Conservation (phyloP, 1,284 basidiomycete genomes). For the Takashimella koratensis region DNA sequence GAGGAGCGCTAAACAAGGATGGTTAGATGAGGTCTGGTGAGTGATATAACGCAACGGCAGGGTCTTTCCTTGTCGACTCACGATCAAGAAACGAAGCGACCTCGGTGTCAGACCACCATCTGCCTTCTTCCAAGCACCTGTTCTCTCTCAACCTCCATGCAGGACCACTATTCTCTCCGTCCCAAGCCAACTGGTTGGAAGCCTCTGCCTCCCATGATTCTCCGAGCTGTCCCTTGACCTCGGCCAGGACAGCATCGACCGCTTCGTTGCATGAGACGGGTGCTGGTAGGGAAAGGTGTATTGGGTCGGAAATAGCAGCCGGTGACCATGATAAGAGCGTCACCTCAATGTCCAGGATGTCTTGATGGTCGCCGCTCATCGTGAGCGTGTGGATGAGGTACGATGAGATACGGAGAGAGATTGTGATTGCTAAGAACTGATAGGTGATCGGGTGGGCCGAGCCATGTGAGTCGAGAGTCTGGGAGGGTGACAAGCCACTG, state of each 20-base stretch:
- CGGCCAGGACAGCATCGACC: not conserved
- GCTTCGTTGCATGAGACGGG: not conserved
- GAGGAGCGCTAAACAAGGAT: conserved; percentile 7
- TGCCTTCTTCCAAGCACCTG: conserved; percentile 9
- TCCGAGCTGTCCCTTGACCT: not conserved
- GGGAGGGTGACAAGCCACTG: no score
- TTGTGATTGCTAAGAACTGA: no score
- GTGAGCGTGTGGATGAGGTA: no score
- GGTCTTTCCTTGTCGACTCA: no score
- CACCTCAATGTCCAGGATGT: not conserved
- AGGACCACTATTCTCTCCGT: not conserved
- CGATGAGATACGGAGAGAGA: no score
- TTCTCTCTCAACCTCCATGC: conserved; percentile 17
- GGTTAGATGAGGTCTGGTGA: no score
- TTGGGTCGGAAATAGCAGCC: not conserved
- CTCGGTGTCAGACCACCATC: conserved; percentile 30
- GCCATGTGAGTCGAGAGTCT: not conserved
- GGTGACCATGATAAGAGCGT: not conserved
- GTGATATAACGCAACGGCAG: no score
- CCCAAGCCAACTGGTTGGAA: not conserved
- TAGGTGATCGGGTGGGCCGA: no score
- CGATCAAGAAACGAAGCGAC: conserved; percentile 15
- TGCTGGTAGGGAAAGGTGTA: not conserved
- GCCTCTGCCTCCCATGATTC: not conserved
- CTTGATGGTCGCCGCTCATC: no score